Evolutionary conservation across 805 yeast genomes (phyloP).

Genomic region (Yarrowia keelungensis): DNA sequence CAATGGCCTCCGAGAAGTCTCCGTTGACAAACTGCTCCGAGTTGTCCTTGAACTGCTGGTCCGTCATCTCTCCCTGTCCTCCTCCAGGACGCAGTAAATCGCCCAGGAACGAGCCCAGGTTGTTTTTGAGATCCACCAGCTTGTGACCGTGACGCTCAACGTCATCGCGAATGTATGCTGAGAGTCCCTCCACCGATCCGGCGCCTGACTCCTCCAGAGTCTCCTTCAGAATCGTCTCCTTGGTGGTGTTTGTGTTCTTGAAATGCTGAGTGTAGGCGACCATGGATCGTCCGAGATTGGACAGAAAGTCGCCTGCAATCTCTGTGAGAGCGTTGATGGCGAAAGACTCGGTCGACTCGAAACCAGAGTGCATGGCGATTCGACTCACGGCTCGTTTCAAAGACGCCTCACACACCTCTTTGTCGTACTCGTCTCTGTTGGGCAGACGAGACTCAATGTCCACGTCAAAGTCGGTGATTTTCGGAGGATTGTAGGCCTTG

Average conservation of each 20-base stretch:
- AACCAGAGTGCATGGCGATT: conserved; percentile 89
- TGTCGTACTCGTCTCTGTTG: conserved; percentile 67
- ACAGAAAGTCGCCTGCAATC: conserved; percentile 79
- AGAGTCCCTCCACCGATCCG: conserved; percentile 70
- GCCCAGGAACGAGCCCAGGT: conserved; percentile 73
- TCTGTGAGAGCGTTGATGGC: conserved; percentile 84
- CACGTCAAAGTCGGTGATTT: conserved; percentile 71
- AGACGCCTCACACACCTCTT: conserved; percentile 68
- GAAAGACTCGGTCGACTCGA: conserved; percentile 77
- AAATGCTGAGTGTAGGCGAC: conserved; percentile 65
- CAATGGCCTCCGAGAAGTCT: conserved; percentile 89
- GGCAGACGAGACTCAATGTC: conserved; percentile 80
- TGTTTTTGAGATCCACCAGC: conserved; percentile 68
- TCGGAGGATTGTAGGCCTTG: conserved; percentile 70
- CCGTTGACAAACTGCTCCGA: conserved; percentile 95
- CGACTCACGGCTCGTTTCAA: conserved; percentile 75
- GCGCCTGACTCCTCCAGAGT: conserved; percentile 87
- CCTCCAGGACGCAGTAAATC: conserved; percentile 76
- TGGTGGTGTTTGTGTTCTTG: conserved; percentile 45
- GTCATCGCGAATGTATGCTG: conserved; percentile 74
- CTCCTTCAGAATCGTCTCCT: conserved; percentile 61
- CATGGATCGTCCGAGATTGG: conserved; percentile 73
- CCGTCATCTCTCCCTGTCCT: conserved; percentile 72
- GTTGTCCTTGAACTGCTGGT: conserved; percentile 81
- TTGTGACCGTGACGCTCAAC: conserved; percentile 72